Base-by-base conservation (phyloP, 2,329 filamentous ascomycete genomes). In the Talaromyces rugulosus region DNA sequence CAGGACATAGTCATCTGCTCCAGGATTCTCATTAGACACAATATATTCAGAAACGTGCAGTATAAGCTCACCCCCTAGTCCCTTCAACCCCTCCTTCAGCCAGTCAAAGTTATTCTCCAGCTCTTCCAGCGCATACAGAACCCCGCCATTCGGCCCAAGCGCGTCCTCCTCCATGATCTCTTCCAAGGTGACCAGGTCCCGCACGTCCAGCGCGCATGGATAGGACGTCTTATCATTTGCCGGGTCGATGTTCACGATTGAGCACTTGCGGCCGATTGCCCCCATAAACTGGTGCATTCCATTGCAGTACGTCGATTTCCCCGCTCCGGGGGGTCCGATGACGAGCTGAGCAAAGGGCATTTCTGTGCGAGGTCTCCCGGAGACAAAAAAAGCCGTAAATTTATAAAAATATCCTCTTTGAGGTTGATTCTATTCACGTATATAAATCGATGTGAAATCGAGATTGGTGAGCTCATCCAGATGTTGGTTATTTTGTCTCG, bases 261-360 rank as follows among this genome's bases (percentile, higher is more conserved):
- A 96, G 81, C 92, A 96, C 76, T 96, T 93, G 61, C 95, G 89
- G 64, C 93, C 92, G 74, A 99, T 96, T 66, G 95, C 94, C 67
- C 89, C 89, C 83, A 98, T 89, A 80, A 99, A 99, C 79, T 99
- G 95, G 73, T 97, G 91, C 90, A 99, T 96, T 73, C 95, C 95
- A 87, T 98, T 92, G 82, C 94, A 98, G 75, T 96, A 97, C 7
- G 95, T 99, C 66, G 92, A 97, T 80, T 99, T 99, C 64, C 95
- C 95, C 33, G 92, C 88, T 70, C 95, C 95, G 6, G 95, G 95
- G 67, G 93, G 94, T n/a, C 95, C 95, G 70, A 96, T 87, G 42
- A 96, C 87, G 51, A 97, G 87, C 79, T 96, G 90, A n/a, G 81
- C 82, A 63, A 86, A 85, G 5, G 83, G 83, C 82, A 85, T 85